Evolutionary conservation across 2,329 filamentous ascomycete species (phyloP).

Genomic region (Aureobasidium pullulans): DNA sequence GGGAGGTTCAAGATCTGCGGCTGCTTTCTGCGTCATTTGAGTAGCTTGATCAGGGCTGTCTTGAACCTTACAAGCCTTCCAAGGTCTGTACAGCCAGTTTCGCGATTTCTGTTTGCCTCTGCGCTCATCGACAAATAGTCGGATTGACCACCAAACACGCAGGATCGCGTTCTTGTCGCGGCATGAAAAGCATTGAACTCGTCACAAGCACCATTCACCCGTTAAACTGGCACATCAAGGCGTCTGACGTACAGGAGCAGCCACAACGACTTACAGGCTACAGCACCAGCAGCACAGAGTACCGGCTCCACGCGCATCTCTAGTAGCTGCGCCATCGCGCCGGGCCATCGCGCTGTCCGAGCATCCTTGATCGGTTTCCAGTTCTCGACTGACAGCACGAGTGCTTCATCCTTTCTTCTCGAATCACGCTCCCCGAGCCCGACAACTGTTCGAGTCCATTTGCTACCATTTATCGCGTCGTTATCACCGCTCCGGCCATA

Average conservation of each 20-base stretch:
- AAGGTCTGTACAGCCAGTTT: conserved; percentile 1
- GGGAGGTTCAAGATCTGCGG: conserved; percentile 5
- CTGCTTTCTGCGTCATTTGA: neutral
- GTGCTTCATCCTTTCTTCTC: conserved; percentile 1
- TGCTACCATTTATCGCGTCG: neutral
- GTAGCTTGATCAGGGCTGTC: conserved; percentile 3
- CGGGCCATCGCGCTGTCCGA: conserved; percentile 13
- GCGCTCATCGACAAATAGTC: neutral
- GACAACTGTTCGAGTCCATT: neutral
- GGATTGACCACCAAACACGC: neutral
- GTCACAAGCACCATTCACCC: neutral
- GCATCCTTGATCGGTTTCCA: conserved; percentile 6
- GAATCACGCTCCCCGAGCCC: neutral
- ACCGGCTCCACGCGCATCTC: conserved; percentile 5
- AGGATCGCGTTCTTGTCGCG: neutral
- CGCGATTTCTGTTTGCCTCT: conserved; percentile 6
- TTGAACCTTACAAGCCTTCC: conserved; percentile 8
- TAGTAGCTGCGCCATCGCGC: conserved; percentile 13
- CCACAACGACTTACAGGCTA: neutral
- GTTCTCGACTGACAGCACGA: neutral
- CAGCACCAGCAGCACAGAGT: conserved; percentile 2
- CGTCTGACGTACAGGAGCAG: conserved; percentile 5
- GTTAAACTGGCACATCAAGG: conserved; percentile 3
- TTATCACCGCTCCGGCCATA: neutral
- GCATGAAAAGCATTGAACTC: neutral